These are phyloP conservation scores for Aspergillus intermedius DNA, from an alignment of 2,329 filamentous ascomycete genomes.

Conservation along the genomic window DNA sequence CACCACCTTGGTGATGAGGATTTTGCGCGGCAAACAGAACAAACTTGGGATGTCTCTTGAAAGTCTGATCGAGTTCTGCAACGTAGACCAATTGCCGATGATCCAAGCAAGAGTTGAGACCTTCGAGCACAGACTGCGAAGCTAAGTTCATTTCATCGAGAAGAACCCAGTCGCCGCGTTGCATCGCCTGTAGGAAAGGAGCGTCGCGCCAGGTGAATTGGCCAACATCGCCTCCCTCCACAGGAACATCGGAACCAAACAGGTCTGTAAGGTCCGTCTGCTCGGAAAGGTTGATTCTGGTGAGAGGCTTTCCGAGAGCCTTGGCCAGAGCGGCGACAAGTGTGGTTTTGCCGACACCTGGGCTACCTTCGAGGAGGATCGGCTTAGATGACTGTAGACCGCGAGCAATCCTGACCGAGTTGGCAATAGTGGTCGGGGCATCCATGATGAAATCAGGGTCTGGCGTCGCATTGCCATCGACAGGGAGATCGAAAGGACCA, in stretches of 20 bases:
- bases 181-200: conserved; percentile 93
- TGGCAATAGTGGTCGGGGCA: conserved; percentile 81
- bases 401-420: conserved; percentile 83
- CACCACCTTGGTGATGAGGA: conserved; percentile 92
- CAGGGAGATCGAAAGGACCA: conserved; percentile 66
- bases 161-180: conserved; percentile 91
- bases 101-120: conserved; percentile 91
- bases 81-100: conserved; percentile 95
- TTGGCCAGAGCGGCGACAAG: conserved; percentile 78
- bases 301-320: conserved; percentile 73
- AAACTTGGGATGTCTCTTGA: conserved; percentile 82
- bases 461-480: conserved; percentile 43
- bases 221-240: conserved; percentile 85
- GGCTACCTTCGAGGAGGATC: conserved; percentile 89
- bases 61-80: conserved; percentile 89
- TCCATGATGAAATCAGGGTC: conserved; percentile 69
- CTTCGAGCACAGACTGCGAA: conserved; percentile 92
- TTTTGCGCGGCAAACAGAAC: conserved; percentile 97
- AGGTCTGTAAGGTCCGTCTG: conserved; percentile 97
- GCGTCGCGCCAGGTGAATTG: conserved; percentile 94
- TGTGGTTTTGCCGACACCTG: conserved; percentile 97
- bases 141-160: conserved; percentile 98
- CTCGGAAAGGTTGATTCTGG: conserved; percentile 93
- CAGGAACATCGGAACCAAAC: conserved; percentile 91
- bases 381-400: conserved; percentile 85